A percentile compares a stretch with the other conserved stretches of the same genome.
These are phyloP conservation scores for Arabidopsis hybrid DNA, from an alignment of 441 rosid genomes.

Conservation along the genomic window DNA sequence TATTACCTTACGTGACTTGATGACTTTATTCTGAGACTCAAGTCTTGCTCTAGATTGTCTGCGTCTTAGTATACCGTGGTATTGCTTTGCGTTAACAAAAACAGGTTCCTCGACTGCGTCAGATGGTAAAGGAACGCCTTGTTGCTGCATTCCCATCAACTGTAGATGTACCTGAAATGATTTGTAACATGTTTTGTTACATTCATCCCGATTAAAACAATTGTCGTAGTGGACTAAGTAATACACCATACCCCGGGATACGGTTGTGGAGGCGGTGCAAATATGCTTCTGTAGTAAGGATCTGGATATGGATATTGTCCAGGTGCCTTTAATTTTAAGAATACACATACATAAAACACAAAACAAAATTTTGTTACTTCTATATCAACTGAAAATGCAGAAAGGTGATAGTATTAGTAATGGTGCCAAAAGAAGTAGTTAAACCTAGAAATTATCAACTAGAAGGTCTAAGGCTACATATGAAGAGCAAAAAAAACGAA, in stretches of 20 bases:
- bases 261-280: conserved; percentile 79
- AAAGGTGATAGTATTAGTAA: not conserved
- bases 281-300: conserved; percentile 91
- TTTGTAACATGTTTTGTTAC: too few species aligned
- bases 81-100: conserved; percentile 95
- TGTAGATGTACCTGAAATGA: conserved; percentile 75
- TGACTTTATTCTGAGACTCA: conserved; percentile 70
- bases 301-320: conserved; percentile 84
- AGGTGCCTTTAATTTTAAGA: conserved; percentile 60
- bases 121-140: conserved; percentile 87
- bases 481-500: not conserved
- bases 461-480: not conserved
- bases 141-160: conserved; percentile 93
- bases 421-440: not conserved
- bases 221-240: conserved; percentile 26
- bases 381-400: not conserved
- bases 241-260: conserved; percentile 78
- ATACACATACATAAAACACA: conserved; percentile 26
- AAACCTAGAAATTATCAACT: not conserved
- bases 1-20: conserved; percentile 79
- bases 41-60: conserved; percentile 94
- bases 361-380: not conserved
- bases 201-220: too few species aligned
- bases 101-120: conserved; percentile 95
- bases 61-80: conserved; percentile 88